phyloP scores from a whole-genome alignment of 768 basidiomycete species.

The Ephemerocybe angulata region DNA sequence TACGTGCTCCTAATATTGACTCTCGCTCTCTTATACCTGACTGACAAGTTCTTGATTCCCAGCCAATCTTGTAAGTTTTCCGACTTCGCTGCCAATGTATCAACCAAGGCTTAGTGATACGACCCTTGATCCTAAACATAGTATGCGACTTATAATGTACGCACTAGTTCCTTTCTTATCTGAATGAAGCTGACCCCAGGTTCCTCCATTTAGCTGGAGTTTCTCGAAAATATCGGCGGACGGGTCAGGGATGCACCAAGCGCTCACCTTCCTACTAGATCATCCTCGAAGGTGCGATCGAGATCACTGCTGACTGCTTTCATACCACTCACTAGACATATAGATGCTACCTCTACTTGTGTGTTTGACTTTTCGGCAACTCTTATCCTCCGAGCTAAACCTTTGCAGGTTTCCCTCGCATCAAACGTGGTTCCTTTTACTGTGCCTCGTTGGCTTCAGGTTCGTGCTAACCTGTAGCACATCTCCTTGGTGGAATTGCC shows the following conservation, averaged over 20 bases:
- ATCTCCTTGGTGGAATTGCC: not conserved
- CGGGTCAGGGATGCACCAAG: slow-evolving; percentile 45
- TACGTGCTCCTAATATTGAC: slow-evolving; percentile 28
- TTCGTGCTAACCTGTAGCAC: slow-evolving; percentile 21
- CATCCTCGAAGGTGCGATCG: slow-evolving; percentile 68
- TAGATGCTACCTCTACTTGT: slow-evolving; percentile 65
- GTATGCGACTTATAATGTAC: slow-evolving; percentile 61
- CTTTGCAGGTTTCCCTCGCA: slow-evolving; percentile 57
- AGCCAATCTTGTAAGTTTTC: slow-evolving; percentile 59
- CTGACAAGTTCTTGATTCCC: not conserved
- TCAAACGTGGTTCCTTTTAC: slow-evolving; percentile 70
- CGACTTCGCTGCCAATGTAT: too few species aligned
- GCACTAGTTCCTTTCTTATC: slow-evolving; percentile 11
- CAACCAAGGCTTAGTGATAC: too few species aligned
- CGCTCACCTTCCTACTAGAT: slow-evolving; percentile 69
- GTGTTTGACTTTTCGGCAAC: slow-evolving; percentile 10
- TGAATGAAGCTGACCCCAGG: not conserved
- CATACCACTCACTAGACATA: not conserved
- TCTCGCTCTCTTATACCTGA: not conserved
- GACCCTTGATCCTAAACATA: slow-evolving; percentile 15
- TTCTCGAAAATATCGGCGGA: slow-evolving; percentile 46
- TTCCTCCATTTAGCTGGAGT: slow-evolving; percentile 47
- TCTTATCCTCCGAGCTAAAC: not conserved
- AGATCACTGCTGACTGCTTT: not conserved
- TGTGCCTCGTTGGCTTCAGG: slow-evolving; percentile 55